phyloP scores from a whole-genome alignment of 2,329 filamentous ascomycete species.

The Fusarium equiseti region DNA sequence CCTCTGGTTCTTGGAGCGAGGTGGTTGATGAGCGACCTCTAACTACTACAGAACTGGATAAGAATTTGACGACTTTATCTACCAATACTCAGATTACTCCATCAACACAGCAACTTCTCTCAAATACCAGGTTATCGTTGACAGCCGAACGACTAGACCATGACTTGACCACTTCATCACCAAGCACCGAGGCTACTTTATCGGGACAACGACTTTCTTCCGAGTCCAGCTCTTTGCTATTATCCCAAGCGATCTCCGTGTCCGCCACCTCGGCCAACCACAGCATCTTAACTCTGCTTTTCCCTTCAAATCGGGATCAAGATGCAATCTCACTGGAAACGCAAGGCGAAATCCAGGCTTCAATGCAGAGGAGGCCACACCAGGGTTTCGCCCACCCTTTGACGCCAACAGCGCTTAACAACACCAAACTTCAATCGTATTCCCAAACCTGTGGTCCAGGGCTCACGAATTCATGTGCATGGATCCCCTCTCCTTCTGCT shows the following conservation, averaged over 20 bases:
- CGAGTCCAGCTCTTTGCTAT: constrained; percentile 1
- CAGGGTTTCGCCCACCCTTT: constrained; percentile 2
- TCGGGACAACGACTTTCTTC: background rate
- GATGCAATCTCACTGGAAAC: background rate
- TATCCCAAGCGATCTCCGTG: background rate
- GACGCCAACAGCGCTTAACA: constrained; percentile 14
- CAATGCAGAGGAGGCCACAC: constrained; percentile 26
- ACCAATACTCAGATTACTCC: background rate
- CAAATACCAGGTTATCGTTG: background rate
- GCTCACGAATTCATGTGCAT: background rate
- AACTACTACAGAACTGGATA: background rate
- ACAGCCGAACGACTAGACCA: background rate
- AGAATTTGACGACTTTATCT: background rate
- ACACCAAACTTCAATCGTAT: constrained; percentile 1
- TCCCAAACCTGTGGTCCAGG: constrained; percentile 5
- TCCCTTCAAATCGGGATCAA: background rate
- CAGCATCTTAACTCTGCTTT: background rate
- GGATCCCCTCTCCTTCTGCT: constrained; percentile 27
- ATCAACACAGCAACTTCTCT: background rate
- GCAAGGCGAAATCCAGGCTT: background rate
- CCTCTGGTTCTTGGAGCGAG: background rate
- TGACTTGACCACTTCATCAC: background rate
- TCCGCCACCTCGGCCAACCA: background rate
- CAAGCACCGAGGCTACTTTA: background rate
- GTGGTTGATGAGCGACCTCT: background rate